Evolutionary conservation across 2,329 filamentous ascomycete species (phyloP).

Genomic region (Botryotinia narcissicola): DNA sequence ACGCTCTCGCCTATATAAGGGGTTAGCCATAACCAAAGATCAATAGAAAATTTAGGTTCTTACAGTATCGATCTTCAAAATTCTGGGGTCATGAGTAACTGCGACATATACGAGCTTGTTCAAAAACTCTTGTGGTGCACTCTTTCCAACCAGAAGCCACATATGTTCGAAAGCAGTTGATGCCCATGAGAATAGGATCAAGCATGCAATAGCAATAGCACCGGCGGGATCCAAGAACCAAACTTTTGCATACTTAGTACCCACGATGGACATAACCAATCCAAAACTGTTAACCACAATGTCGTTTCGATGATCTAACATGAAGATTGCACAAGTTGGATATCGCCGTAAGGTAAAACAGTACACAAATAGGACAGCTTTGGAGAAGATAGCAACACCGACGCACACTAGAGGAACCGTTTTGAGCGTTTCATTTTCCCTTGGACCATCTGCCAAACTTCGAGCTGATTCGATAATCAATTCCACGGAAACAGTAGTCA

Average conservation of each 20-base stretch:
- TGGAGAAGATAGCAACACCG: constrained; percentile 75
- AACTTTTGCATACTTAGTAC: constrained; percentile 64
- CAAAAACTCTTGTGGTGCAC: constrained; percentile 79
- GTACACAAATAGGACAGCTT: constrained; percentile 81
- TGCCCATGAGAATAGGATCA: constrained; percentile 80
- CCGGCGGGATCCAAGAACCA: constrained; percentile 98
- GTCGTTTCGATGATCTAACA: constrained; percentile 97
- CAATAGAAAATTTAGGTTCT: not conserved
- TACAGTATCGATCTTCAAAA: constrained; percentile 81
- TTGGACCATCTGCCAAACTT: constrained; percentile 58
- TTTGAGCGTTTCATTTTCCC: constrained; percentile 49
- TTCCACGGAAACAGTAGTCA: constrained; percentile 88
- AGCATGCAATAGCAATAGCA: constrained; percentile 74
- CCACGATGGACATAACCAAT: constrained; percentile 87
- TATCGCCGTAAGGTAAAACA: constrained; percentile 90
- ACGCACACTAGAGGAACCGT: constrained; percentile 82
- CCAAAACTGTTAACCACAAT: constrained; percentile 94
- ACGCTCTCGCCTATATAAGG: constrained; percentile 13
- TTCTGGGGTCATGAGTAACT: constrained; percentile 81
- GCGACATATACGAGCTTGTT: constrained; percentile 96
- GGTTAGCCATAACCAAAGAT: not conserved
- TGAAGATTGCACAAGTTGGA: constrained; percentile 85
- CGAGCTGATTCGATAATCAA: constrained; percentile 84
- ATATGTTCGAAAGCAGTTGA: constrained; percentile 87
- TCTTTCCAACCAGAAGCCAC: constrained; percentile 84